Conservation (phyloP, 2,329 filamentous ascomycete genomes). For the Lachnellula hyalina region DNA sequence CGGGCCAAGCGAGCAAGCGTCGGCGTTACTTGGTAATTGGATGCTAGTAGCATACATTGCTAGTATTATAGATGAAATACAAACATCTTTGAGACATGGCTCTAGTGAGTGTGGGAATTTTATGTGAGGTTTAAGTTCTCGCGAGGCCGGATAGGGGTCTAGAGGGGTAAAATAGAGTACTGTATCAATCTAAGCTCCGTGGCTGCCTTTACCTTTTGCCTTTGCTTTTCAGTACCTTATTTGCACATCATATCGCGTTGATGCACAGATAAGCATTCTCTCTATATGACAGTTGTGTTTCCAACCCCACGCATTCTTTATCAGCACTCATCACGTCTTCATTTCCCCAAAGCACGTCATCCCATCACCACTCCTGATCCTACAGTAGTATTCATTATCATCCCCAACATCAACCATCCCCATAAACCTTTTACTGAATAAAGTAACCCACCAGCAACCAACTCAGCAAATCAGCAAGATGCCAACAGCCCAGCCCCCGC, state of each 20-base stretch:
- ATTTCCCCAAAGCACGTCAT: conserved; percentile 5
- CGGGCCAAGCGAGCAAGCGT: background rate
- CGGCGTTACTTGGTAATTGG: background rate
- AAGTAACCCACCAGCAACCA: no score
- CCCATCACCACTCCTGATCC: background rate
- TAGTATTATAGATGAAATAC: background rate
- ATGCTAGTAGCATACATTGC: background rate
- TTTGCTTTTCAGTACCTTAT: no score
- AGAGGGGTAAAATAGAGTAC: no score
- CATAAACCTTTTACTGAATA: background rate
- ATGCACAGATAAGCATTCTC: no score
- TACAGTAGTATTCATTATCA: no score
- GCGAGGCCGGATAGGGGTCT: no score
- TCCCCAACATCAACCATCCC: background rate
- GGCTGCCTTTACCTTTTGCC: no score
- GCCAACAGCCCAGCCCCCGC: background rate
- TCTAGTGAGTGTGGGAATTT: background rate
- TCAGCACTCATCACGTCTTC: conserved; percentile 5
- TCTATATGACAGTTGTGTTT: background rate
- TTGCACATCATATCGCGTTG: no score
- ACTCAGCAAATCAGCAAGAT: background rate
- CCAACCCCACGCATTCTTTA: background rate
- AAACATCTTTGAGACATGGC: background rate
- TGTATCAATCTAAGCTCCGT: no score
- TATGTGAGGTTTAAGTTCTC: no score